Conservation (phyloP, 1,284 basidiomycete species). For the Salmacisia buchloeana region DNA sequence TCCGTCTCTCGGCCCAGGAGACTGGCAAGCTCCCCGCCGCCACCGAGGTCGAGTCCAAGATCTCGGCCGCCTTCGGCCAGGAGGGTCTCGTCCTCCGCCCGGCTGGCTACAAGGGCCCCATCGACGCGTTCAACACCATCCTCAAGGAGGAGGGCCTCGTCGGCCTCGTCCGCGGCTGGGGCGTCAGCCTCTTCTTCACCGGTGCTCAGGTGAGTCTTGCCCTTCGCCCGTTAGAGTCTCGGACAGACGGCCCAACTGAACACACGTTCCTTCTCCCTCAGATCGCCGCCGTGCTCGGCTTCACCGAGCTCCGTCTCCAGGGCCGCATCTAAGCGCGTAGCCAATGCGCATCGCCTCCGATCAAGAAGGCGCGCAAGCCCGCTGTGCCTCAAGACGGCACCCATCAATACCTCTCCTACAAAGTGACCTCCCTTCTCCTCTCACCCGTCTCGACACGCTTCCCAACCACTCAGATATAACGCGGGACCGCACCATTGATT, state of each 20-base stretch:
- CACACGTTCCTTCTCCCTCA: background rate
- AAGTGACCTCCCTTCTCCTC: too few species aligned
- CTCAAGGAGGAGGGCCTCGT: slow-evolving; percentile 6
- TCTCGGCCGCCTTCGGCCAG: background rate
- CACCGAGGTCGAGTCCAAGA: background rate
- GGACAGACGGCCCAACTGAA: too few species aligned
- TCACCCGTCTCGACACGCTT: too few species aligned
- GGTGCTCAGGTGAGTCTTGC: slow-evolving; percentile 3
- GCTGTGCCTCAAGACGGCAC: too few species aligned
- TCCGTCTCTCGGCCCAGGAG: slow-evolving; percentile 4
- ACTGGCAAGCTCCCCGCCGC: background rate
- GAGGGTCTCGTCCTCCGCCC: slow-evolving; percentile 8
- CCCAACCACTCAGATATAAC: too few species aligned
- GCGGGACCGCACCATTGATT: too few species aligned
- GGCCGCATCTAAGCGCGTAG: slow-evolving; percentile 6
- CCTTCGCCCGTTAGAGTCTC: too few species aligned
- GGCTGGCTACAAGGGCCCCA: slow-evolving; percentile 1
- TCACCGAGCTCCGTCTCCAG: slow-evolving; percentile 8
- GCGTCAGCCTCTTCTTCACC: slow-evolving; percentile 7
- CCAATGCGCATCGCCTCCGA: too few species aligned
- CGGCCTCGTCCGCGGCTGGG: slow-evolving; percentile 9
- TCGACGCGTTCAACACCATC: slow-evolving; percentile 10
- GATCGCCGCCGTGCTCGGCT: slow-evolving; percentile 7
- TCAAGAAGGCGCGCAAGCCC: too few species aligned
- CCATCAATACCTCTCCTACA: too few species aligned